Evolutionary conservation across 148 eudicot species (phyloP).

Genomic region (Vaccinium darrowii): DNA sequence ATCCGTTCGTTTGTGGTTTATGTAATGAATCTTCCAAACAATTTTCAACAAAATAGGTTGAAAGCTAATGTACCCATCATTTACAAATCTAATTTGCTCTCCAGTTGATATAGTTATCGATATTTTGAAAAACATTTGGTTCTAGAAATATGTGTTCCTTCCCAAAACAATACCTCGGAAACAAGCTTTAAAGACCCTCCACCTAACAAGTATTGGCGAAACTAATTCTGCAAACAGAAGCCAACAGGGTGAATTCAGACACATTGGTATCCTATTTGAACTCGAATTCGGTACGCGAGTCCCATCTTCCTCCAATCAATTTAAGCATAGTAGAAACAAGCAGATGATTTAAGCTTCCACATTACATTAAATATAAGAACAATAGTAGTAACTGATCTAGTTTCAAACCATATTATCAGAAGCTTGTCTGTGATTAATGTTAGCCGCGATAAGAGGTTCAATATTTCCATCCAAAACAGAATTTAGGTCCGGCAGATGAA

Average conservation of each 20-base stretch:
- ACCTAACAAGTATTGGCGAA: background rate
- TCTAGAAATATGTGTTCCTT: too few species aligned
- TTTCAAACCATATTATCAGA: slow-evolving; percentile 31
- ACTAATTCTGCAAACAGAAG: background rate
- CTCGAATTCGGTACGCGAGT: background rate
- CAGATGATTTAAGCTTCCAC: background rate
- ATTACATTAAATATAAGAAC: background rate
- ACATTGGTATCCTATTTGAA: background rate
- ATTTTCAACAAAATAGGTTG: background rate
- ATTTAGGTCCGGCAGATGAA: slow-evolving; percentile 58
- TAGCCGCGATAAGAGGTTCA: slow-evolving; percentile 62
- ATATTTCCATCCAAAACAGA: slow-evolving; percentile 81
- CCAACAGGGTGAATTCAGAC: background rate
- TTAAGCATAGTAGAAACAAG: background rate
- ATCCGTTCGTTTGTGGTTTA: background rate
- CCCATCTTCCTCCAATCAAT: background rate
- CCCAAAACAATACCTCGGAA: too few species aligned
- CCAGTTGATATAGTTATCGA: background rate
- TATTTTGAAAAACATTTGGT: background rate
- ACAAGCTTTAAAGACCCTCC: background rate
- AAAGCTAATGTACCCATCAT: background rate
- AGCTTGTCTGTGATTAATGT: slow-evolving; percentile 49
- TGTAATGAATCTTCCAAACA: background rate
- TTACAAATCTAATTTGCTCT: background rate
- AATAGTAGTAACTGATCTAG: background rate